Evolutionary conservation across 768 basidiomycete genomes (phyloP), one percentile per base, ranked within the genome.

Genomic region (Paxillus involutus): DNA sequence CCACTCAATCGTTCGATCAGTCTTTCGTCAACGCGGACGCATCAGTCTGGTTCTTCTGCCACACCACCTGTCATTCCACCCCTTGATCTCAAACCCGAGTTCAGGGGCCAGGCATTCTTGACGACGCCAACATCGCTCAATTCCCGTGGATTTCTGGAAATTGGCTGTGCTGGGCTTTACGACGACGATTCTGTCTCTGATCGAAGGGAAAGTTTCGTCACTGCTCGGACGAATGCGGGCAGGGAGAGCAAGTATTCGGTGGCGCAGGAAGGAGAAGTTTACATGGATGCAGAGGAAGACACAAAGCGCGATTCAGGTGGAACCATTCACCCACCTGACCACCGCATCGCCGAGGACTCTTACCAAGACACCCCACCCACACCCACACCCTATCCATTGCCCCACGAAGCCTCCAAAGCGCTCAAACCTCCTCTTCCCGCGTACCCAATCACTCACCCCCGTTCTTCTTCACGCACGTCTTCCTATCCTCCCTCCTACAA

Each of bases 1-100:
- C 83, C 81, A 12, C 68, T 88, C 52, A 89, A 87, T 62, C 76
- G 87, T 33, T 84, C 87, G 6, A 73, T 80, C 41, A 86, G 85
- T 24, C 77, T 86, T 53, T 80, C 79, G 1, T 88, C 86, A 2
- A 83, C 83, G 14, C 77, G 77, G 42, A 85, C 82, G 1, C 80
- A 85, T 52, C 67, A 75, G 35, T 82, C 83, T 13, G 61, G 61
- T 13, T 79, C 75, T 14, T 58, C 66, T 57, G 62, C 67, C 54
- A 62, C 73, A 19, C 75, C 71, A 4, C 83, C 84, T 1, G 71
- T 68, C 17, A 82, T 88, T 39, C 82, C 84, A 4, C 81, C 84
- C 4, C 69, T 87, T 33, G 84, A 87, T 62, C 67, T 85, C 17
- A 74, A 75, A 30, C 83, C 84, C 13, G 77, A 77, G 32, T 82